Evolutionary conservation across 2,329 filamentous ascomycete species (phyloP).

Genomic region (Fusarium camptoceras): DNA sequence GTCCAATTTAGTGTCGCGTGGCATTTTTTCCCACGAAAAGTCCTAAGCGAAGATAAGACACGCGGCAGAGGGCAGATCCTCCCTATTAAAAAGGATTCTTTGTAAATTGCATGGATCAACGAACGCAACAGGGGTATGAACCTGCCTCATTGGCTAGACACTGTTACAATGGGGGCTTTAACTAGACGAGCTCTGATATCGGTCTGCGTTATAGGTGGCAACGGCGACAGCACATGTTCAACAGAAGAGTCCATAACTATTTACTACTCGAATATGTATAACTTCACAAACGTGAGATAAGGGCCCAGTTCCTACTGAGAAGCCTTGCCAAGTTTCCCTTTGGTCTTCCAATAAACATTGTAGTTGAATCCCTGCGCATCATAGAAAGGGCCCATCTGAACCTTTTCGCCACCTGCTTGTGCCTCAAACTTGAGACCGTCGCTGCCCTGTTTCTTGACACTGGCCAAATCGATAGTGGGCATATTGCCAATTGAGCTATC

Average conservation of each 20-base stretch:
- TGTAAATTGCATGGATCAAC: not conserved
- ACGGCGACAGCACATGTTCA: not conserved
- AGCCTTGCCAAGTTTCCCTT: slow-evolving; percentile 11
- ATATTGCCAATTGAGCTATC: slow-evolving; percentile 37
- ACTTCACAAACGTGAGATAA: not conserved
- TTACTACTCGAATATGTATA: not conserved
- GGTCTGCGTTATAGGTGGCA: not conserved
- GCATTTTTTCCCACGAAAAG: not conserved
- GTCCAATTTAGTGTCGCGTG: not conserved
- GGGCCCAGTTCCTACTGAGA: not conserved
- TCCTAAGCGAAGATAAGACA: not conserved
- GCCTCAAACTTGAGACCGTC: slow-evolving; percentile 50
- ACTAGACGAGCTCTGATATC: not conserved
- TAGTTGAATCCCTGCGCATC: slow-evolving; percentile 58
- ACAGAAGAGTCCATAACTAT: not conserved
- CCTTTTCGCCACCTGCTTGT: slow-evolving; percentile 46
- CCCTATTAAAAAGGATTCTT: not conserved
- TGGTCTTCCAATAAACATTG: slow-evolving; percentile 55
- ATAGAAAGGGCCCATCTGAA: slow-evolving; percentile 55
- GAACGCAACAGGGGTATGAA: not conserved
- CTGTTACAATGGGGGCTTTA: not conserved
- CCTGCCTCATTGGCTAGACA: not conserved
- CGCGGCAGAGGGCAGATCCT: not conserved
- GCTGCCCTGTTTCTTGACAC: slow-evolving; percentile 41
- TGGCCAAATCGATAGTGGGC: slow-evolving; percentile 49